Conservation (phyloP, 768 basidiomycete genomes). For the Austroboletus eburneus region DNA sequence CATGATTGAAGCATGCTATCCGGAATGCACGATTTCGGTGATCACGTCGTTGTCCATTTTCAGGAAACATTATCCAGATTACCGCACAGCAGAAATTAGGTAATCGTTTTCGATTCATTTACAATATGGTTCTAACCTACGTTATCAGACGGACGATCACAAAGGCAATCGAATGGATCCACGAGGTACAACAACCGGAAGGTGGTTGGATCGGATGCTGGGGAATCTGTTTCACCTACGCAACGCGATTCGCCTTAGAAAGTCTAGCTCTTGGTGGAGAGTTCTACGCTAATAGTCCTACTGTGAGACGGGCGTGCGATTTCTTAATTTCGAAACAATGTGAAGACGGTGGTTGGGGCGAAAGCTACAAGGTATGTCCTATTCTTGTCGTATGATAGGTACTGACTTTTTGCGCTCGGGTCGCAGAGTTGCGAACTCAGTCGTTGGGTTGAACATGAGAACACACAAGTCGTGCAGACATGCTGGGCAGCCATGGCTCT, state of each 20-base stretch:
- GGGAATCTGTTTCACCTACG: conserved; percentile 99
- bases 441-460: conserved; percentile 75
- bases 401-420: not conserved
- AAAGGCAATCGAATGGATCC: conserved; percentile 76
- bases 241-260: conserved; percentile 94
- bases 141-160: conserved; percentile 58
- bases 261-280: conserved; percentile 87
- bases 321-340: conserved; percentile 83
- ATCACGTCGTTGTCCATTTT: conserved; percentile 89
- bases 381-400: not conserved
- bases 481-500: conserved; percentile 90
- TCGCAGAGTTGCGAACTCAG: conserved; percentile 75
- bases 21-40: conserved; percentile 96
- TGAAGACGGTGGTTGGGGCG: conserved; percentile 95
- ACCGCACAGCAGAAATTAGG: conserved; percentile 76
- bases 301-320: conserved; percentile 70
- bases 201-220: conserved; percentile 95
- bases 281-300: conserved; percentile 70
- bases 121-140: not conserved
- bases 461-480: conserved; percentile 87
- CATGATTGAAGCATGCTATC: conserved; percentile 94
- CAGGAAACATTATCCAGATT: conserved; percentile 71
- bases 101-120: conserved; percentile 20
- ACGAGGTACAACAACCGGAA: conserved; percentile 70
- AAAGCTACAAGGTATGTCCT: conserved; percentile 82